These are phyloP conservation scores for Wickerhamomyces sydowiorum DNA, from an alignment of 805 yeast species.

Conservation along the genomic window DNA sequence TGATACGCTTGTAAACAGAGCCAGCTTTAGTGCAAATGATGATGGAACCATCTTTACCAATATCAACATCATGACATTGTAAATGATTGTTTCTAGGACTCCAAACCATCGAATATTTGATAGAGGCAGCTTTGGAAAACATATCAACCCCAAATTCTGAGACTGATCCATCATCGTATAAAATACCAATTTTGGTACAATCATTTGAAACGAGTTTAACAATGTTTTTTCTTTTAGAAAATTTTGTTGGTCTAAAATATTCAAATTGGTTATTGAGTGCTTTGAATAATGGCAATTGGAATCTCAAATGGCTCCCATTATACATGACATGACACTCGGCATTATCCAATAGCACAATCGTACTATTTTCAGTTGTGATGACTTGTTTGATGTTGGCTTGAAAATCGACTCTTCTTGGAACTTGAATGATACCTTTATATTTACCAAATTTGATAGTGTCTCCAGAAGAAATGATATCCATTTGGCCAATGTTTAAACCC, in stretches of 20 bases:
- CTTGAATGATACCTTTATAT: constrained; percentile 31
- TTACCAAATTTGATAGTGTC: constrained; percentile 25
- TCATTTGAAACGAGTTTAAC: constrained; percentile 32
- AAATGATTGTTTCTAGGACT: constrained; percentile 50
- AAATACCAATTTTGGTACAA: constrained; percentile 37
- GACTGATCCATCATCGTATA: constrained; percentile 52
- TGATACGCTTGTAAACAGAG: constrained; percentile 40
- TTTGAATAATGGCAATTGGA: constrained; percentile 30
- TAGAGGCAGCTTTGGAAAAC: constrained; percentile 24
- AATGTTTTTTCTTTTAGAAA: constrained; percentile 34
- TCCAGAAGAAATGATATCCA: constrained; percentile 46
- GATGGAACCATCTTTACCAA: constrained; percentile 62
- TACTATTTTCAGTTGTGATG: constrained; percentile 61
- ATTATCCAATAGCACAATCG: constrained; percentile 52
- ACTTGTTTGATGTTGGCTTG: constrained; percentile 41
- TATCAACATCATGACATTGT: constrained; percentile 61
- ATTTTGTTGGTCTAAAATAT: constrained; percentile 44
- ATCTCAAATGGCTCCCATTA: constrained; percentile 50
- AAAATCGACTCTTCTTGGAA: constrained; percentile 37
- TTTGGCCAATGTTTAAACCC: constrained; percentile 82
- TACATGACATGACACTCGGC: constrained; percentile 60
- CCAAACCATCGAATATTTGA: constrained; percentile 54
- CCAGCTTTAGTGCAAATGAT: constrained; percentile 68
- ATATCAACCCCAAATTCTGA: constrained; percentile 27
- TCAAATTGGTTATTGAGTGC: constrained; percentile 39